A percentile compares a stretch with the other conserved stretches of the same genome.
Evolutionary conservation across 306 rosid species (phyloP).

Genomic region (Glycine latifolia): DNA sequence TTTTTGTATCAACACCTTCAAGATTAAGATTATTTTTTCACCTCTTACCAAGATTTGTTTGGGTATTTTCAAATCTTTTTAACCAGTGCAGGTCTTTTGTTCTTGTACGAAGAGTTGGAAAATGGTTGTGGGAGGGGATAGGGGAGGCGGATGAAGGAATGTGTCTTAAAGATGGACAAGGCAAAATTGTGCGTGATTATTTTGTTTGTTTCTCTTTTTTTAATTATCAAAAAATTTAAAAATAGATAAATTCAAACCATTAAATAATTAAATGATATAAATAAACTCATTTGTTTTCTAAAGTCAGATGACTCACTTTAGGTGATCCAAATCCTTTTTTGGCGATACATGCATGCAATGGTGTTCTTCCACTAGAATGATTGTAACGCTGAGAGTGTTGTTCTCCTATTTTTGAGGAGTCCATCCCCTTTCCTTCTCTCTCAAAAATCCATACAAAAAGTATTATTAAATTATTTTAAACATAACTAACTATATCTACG

Average conservation of each 20-base stretch:
- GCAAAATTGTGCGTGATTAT: neutral
- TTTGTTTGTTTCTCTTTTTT: neutral
- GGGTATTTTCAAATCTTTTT: neutral
- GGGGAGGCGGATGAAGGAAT: neutral
- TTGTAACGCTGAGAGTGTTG: conserved; percentile 64
- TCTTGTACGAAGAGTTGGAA: neutral
- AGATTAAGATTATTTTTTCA: neutral
- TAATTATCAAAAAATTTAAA: neutral
- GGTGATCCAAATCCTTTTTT: neutral
- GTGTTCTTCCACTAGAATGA: conserved; percentile 33
- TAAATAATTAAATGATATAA: neutral
- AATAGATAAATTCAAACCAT: neutral
- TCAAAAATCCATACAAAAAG: conserved; percentile 24
- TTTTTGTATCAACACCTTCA: too few relatives aligned
- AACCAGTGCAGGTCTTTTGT: neutral
- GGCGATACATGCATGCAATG: conserved; percentile 1
- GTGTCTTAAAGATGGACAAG: neutral
- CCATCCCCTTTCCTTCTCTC: conserved; percentile 36
- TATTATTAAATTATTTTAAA: neutral
- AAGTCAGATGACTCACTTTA: neutral
- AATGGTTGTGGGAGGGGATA: neutral
- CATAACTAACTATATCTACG: conserved; percentile 18
- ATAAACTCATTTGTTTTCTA: neutral
- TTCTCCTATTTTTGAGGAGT: conserved; percentile 61
- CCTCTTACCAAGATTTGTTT: too few relatives aligned